Percentiles rank a stretch among this genome's conserved stretches.
These are phyloP conservation scores for Solanum chilense DNA, from an alignment of 257 asterid genomes.

Conservation along the genomic window DNA sequence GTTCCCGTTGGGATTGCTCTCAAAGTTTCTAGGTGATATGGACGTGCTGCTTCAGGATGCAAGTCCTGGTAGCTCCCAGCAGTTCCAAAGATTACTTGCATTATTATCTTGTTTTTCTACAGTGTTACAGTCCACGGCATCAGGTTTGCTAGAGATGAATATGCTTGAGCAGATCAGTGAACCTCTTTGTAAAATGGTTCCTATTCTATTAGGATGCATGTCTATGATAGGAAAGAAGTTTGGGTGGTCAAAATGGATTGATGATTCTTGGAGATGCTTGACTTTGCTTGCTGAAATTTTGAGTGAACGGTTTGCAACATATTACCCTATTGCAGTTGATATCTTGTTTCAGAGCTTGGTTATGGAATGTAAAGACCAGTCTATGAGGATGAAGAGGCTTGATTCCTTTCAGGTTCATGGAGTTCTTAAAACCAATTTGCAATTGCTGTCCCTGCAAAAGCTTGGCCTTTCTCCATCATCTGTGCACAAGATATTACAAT, in stretches of 20 bases:
- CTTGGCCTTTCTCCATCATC: constrained; percentile 75
- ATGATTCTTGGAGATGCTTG: constrained; percentile 97
- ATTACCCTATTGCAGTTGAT: constrained; percentile 70
- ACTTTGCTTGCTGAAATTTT: constrained; percentile 95
- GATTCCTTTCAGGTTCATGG: constrained; percentile 90
- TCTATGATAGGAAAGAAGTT: constrained; percentile 78
- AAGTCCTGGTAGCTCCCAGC: constrained; percentile 74
- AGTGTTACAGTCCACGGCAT: constrained; percentile 87
- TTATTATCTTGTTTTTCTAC: constrained; percentile 80
- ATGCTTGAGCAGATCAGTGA: constrained; percentile 71
- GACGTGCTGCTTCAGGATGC: constrained; percentile 82
- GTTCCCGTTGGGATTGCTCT: constrained; percentile 79
- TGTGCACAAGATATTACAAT: constrained; percentile 54
- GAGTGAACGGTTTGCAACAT: constrained; percentile 69
- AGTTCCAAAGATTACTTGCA: constrained; percentile 73
- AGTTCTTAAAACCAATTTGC: constrained; percentile 90
- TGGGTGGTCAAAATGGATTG: constrained; percentile 95
- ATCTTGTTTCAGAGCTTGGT: constrained; percentile 82
- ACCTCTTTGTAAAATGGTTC: constrained; percentile 87
- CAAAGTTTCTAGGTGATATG: constrained; percentile 95
- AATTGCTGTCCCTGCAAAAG: constrained; percentile 86
- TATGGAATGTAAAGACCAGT: constrained; percentile 24
- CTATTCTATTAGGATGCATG: constrained; percentile 65
- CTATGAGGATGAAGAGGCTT: constrained; percentile 21
- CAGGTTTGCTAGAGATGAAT: constrained; percentile 92